These are phyloP conservation scores for Collybia mongolica DNA, from an alignment of 768 basidiomycete genomes.

Conservation along the genomic window DNA sequence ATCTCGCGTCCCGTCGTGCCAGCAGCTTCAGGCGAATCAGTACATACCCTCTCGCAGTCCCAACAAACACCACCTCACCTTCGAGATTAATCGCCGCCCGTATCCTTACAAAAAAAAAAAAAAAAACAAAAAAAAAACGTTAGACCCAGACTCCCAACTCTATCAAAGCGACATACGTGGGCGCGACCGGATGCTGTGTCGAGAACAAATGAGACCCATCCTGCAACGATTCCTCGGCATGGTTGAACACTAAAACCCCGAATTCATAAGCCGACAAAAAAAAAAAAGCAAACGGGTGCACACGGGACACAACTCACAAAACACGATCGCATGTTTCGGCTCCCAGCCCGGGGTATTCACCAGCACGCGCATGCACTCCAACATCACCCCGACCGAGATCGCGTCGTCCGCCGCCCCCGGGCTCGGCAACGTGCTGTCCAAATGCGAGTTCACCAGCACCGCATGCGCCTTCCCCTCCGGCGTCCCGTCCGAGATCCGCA, in stretches of 20 bases:
- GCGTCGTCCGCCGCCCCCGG: slow-evolving; percentile 91
- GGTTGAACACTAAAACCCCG: slow-evolving; percentile 93
- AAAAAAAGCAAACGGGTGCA: neutral
- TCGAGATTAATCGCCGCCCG: slow-evolving; percentile 90
- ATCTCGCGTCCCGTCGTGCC: slow-evolving; percentile 86
- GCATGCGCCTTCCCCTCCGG: slow-evolving; percentile 74
- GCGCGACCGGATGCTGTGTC: slow-evolving; percentile 77
- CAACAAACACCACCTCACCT: slow-evolving; percentile 39
- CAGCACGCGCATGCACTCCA: slow-evolving; percentile 83
- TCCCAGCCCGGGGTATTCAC: slow-evolving; percentile 65
- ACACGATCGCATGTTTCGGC: slow-evolving; percentile 76
- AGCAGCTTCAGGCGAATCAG: slow-evolving; percentile 51
- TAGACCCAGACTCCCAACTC: neutral
- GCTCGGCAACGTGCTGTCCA: slow-evolving; percentile 87
- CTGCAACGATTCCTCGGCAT: slow-evolving; percentile 93
- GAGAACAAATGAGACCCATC: slow-evolving; percentile 93
- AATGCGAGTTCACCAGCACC: slow-evolving; percentile 83
- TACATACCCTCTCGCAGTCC: neutral
- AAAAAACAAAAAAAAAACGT: no score
- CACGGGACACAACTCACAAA: slow-evolving; percentile 54
- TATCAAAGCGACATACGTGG: slow-evolving; percentile 52
- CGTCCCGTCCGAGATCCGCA: slow-evolving; percentile 83
- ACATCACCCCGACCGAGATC: slow-evolving; percentile 85
- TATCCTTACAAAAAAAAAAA: slow-evolving; percentile 53
- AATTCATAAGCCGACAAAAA: neutral